Percentiles rank a stretch among this genome's conserved stretches.
These are phyloP conservation scores for Kondoa subrosea DNA, from an alignment of 768 basidiomycete genomes.

Conservation along the genomic window DNA sequence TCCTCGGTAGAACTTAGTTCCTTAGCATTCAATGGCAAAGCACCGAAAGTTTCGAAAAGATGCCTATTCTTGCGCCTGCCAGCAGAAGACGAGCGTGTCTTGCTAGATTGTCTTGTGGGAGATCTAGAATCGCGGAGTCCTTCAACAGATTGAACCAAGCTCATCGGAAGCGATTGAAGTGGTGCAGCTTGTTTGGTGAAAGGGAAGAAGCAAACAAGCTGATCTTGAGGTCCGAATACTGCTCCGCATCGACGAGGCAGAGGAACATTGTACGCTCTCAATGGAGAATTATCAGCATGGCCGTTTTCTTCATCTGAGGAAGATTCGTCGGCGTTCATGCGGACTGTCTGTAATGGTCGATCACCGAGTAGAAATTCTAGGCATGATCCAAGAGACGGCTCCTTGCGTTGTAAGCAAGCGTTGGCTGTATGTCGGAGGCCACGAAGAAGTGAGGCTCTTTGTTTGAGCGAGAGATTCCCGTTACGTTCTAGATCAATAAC, in stretches of 20 bases:
- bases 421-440: neutral
- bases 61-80: neutral
- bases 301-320: constrained; percentile 13
- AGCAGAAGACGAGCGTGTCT: neutral
- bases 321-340: constrained; percentile 4
- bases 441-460: constrained; percentile 5
- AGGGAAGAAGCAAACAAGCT: neutral
- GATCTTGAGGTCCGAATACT: constrained; percentile 11
- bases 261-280: constrained; percentile 16
- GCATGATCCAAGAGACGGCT: constrained; percentile 1
- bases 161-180: constrained; percentile 11
- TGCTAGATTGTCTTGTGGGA: neutral
- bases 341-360: neutral
- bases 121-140: constrained; percentile 12
- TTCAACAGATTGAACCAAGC: neutral
- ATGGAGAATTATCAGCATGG: neutral
- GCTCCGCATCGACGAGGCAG: constrained; percentile 17
- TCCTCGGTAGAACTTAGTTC: neutral
- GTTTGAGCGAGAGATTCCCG: constrained; percentile 1
- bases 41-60: constrained; percentile 18
- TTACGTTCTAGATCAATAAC: neutral
- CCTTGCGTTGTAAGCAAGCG: constrained; percentile 9
- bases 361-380: constrained; percentile 7
- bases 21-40: constrained; percentile 2
- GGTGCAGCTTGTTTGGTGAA: constrained; percentile 5